Percentiles rank a stretch among this genome's conserved stretches.
Conservation (phyloP, 2,329 filamentous ascomycete genomes). For the Diaporthe vexans region DNA sequence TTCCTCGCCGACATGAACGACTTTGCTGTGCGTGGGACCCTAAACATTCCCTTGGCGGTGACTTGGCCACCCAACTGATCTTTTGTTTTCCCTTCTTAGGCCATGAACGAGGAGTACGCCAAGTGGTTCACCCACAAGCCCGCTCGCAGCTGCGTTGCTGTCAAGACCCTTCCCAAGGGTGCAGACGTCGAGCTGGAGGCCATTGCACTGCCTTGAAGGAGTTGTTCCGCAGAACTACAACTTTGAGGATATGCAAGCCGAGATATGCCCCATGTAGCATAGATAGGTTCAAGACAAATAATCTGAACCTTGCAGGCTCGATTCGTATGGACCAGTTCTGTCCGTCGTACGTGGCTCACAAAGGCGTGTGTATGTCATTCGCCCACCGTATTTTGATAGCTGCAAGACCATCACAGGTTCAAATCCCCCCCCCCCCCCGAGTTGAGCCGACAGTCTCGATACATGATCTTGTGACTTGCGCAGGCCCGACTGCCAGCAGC, state of each 20-base stretch:
- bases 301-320: background rate
- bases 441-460: background rate
- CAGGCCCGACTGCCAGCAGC: background rate
- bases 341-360: background rate
- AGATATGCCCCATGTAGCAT: background rate
- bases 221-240: background rate
- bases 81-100: slow-evolving; percentile 51
- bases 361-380: background rate
- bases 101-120: slow-evolving; percentile 89
- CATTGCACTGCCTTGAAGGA: slow-evolving; percentile 76
- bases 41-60: background rate
- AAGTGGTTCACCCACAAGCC: slow-evolving; percentile 89
- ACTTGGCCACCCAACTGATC: background rate
- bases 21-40: slow-evolving; percentile 71
- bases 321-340: background rate
- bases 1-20: slow-evolving; percentile 93
- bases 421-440: background rate
- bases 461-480: background rate
- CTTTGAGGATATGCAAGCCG: background rate
- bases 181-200: slow-evolving; percentile 93
- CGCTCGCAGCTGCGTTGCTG: slow-evolving; percentile 89
- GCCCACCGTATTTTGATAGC: background rate
- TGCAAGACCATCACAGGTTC: background rate
- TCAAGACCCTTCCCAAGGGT: slow-evolving; percentile 88
- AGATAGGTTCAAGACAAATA: slow-evolving; percentile 9